Base-by-base conservation (phyloP, 495 filamentous ascomycete species). In the Podospora pseudoanserina region DNA sequence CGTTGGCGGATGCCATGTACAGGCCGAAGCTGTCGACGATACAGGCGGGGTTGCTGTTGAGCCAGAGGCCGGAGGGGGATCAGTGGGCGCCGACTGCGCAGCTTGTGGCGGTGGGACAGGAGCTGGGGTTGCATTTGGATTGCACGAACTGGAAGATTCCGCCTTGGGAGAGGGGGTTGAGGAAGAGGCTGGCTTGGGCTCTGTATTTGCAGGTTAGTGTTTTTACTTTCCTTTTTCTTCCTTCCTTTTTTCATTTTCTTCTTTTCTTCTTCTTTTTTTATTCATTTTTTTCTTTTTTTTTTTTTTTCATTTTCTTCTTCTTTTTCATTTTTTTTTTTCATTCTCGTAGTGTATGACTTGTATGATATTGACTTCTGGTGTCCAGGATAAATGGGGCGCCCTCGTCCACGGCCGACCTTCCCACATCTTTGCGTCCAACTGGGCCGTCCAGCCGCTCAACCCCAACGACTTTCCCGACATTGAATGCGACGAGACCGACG, bases 11-110 rank as follows among this genome's bases (percentile, higher is more conserved):
- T 65, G 91, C 92, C 59, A 87, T 97, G 78, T 89, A 90, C 66
- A 83, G 89, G 69, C 92, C 95, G 3, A 96, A 94, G 69, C 84
- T 97, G n/a, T 94, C 94, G 18, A 95, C 94, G 2, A 86, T 99
- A 32, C 95, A 99, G 77, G 94, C 93, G 3, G 95, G 94, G 11
- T 80, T 99, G 60, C 78, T 99, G 49, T 84, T 99, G 23, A 90
- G 94, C 69, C 94, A 99, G 72, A 87, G 92, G 55, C 93, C 94
- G 19, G 91, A 93, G 59, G 85, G 94, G 1, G 91, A 93, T 71
- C 91, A 93, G 28, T 92, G 93, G 81, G 90, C 91, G 2, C 81
- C 96, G 67, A 97, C 94, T 18, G 91, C 92, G 0, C 94, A 97
- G 76, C 80, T 94, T 4, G 87, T 94, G 2, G 90, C 91, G 26